Evolutionary conservation across 768 basidiomycete genomes (phyloP).

Genomic region (Lyophyllum shimeji): DNA sequence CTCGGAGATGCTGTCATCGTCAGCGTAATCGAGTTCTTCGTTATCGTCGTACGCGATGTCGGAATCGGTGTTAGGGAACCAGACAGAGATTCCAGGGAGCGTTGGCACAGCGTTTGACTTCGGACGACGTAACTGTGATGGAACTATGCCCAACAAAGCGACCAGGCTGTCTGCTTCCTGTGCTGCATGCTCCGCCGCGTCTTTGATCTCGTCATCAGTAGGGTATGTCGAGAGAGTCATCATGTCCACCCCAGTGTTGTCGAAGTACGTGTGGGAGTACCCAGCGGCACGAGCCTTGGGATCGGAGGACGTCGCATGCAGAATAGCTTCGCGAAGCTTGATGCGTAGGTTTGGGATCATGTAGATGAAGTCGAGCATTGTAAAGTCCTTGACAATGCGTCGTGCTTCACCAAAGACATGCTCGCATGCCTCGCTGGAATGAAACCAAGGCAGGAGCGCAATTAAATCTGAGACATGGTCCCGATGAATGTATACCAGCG

Average conservation of each 20-base stretch:
- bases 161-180: too few species aligned
- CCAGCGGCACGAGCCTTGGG: conserved; percentile 10
- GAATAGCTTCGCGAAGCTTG: neutral
- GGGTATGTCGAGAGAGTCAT: neutral
- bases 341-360: conserved; percentile 26
- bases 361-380: conserved; percentile 26
- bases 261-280: conserved; percentile 12
- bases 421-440: conserved; percentile 29
- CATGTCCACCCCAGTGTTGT: conserved; percentile 7
- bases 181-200: neutral
- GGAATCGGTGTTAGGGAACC: too few species aligned
- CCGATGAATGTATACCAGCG: conserved; percentile 33
- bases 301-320: neutral
- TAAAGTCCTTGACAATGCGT: conserved; percentile 33
- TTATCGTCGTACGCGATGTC: too few species aligned
- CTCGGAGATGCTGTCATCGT: too few species aligned
- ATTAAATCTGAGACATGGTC: conserved; percentile 22
- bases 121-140: too few species aligned
- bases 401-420: conserved; percentile 15
- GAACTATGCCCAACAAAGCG: too few species aligned
- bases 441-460: conserved; percentile 31
- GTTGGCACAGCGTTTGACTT: too few species aligned
- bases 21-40: too few species aligned
- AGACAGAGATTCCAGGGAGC: too few species aligned
- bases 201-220: neutral